Evolutionary conservation across 2,329 filamentous ascomycete species (phyloP), one percentile per base, ranked within the genome.

Genomic region (Alternaria arborescens): DNA sequence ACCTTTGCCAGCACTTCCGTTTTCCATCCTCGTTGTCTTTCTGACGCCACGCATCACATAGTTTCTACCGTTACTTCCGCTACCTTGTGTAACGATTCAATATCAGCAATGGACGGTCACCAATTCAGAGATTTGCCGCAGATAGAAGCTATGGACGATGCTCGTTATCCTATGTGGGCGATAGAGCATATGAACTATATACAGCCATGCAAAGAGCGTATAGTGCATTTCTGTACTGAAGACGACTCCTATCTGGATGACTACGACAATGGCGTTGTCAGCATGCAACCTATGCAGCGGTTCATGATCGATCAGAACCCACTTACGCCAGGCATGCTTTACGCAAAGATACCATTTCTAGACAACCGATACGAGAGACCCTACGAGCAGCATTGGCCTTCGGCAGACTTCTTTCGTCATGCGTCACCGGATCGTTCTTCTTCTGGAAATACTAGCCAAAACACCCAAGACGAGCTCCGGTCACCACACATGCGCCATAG

Each of bases 391-490:
- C 63, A 66, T 26, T 78, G 70, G 70, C 67, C 69, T 26, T 55
- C 62, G 6, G 50, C 53, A 12, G 71, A 74, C 5, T 58, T 14
- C 38, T 51, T 60, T 42, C 72, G 77, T 22, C 67, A 75, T 34
- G 56, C 55, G 26, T 80, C 78, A 30, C 77, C 78, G 14, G 78
- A 78, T 28, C 69, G 71, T 4, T 75, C 71, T 16, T 76, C 72
- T 3, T 77, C 75, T 26, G 74, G 70, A 8, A 71, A 63, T 50
- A 76, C 74, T 12, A 79, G 68, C 64, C 66, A 74, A 40, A 69
- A 68, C 10, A 69, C 73, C 4, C 70, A 68, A n/a, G 73, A 72
- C 44, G 76, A 78, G 50, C 52, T 74, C 10, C 62, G 61, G 18
- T 76, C 71, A 18, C 74, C 75, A 16, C 62, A 66, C 50, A 36